Conservation (phyloP, 305 asterid genomes). For the Fraxinus nigra region DNA sequence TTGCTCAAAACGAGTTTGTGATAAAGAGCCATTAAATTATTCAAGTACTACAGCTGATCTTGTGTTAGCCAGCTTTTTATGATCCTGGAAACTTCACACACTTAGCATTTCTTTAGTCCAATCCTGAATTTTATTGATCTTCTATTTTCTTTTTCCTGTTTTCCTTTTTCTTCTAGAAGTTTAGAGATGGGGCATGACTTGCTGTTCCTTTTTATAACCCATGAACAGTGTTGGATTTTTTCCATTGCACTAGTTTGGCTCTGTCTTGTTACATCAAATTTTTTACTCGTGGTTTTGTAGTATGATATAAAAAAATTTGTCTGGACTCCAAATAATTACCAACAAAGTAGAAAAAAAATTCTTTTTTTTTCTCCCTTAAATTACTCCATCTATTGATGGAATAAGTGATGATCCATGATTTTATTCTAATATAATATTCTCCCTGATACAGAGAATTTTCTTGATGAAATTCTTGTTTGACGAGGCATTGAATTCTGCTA, state of each 20-base stretch:
- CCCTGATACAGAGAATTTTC: constrained; percentile 70
- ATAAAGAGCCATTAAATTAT: neutral
- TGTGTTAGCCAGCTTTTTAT: constrained; percentile 11
- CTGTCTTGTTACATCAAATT: neutral
- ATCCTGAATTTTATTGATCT: neutral
- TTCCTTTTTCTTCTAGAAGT: neutral
- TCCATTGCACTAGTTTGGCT: neutral
- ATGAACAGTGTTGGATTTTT: neutral
- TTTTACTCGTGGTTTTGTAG: neutral
- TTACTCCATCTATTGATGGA: neutral
- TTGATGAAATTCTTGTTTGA: constrained; percentile 85
- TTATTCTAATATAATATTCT: constrained; percentile 13
- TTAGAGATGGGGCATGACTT: neutral
- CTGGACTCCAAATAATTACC: neutral
- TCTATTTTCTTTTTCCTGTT: neutral
- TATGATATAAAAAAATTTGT: neutral
- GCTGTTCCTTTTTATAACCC: neutral
- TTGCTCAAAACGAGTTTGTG: neutral
- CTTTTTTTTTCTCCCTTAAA: neutral
- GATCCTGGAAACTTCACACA: neutral
- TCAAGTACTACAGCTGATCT: neutral
- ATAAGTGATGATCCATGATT: neutral
- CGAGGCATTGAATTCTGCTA: constrained; percentile 68
- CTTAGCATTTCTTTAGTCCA: neutral
- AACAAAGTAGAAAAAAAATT: neutral